Base-by-base conservation (phyloP, 2,329 filamentous ascomycete genomes). In the Gliomastix tumulicola region DNA sequence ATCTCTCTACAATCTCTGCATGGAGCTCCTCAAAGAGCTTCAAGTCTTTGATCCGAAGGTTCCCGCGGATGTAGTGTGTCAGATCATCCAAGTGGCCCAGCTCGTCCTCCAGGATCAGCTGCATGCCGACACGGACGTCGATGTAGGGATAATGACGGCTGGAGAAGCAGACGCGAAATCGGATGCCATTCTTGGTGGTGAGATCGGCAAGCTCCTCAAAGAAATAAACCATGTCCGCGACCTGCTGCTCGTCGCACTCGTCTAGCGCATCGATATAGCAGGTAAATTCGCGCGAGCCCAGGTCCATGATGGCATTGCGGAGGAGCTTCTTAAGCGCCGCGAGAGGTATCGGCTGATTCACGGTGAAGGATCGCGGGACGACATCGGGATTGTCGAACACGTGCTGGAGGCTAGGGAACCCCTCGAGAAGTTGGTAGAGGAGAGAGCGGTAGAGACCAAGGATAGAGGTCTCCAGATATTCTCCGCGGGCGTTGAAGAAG, bases 401-500 rank as follows among this genome's bases (percentile, higher is more conserved):
- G 0, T 40, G n/a, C 34, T 61, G 57, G 0, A 71, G 47, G 0
- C 61, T 50, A 0, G 57, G 49, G 1, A 51, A 39, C 8, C 57
- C 44, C 39, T 33, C n/a, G 7, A 44, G 19, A 1, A 76, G 49
- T 39, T 76, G 67, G 6, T 51, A 46, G 1, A 76, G 40, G 7
- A 76, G 44, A 2, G 68, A 68, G 6, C 69, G 61, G 44, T 74
- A 74, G 47, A 76, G 58, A 4, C 73, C 71, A 2, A 53, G 15
- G 0, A 55, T 54, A 0, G 69, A 62, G 36, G 55, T 69, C 32
- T 76, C 67, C 9, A 69, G 48, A 12, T 49, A 19, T 1, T 52
- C 50, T 0, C 69, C 69, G 35, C 66, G 50, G 0, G 68, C 68
- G 37, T 71, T 67, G 56, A 74, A 74, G 51, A 73, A 74, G 51